Evolutionary conservation across 2,329 filamentous ascomycete genomes (phyloP), one percentile per base, ranked within the genome.

Genomic region (Fusarium kyushuense): DNA sequence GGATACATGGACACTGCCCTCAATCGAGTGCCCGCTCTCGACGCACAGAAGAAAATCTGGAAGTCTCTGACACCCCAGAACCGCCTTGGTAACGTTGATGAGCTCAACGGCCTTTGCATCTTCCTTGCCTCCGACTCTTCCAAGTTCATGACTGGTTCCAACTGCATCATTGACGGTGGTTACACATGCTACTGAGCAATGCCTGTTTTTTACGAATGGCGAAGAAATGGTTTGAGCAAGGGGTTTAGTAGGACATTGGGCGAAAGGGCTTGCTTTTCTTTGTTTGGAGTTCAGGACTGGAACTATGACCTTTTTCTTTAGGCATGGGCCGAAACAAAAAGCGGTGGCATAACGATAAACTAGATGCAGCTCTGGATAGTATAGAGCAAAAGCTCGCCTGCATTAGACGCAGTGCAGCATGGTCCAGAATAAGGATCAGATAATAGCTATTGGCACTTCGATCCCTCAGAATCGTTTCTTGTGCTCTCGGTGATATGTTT

Each of bases 1-100:
- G 92, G 92, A 30, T 95, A 95, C 83, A 94, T 95, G 89, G 91
- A 94, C 83, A 96, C 92, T 7, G 90, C 90, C 7, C 84, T 93
- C 66, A 94, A 93, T 86, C 89, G 90, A 63, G 90, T 92, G 10
- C 90, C 91, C 23, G 90, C 90, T 38, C 88, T 94, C 21, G 91
- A 94, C 68, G 90, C 90, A 47, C 90, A 93, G 84, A 93, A 93
- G 88, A 90, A 90, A 81, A 92, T 93, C 79, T 94, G 92, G 92
- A 88, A 87, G 73, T 87, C 86, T 36, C 77, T 92, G 65, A 94
- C 91, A 10, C 92, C 92, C 12, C 90, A 93, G 84, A 86, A 86
- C 77, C 87, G 91, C 43, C 85, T 94, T 17, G 92, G 91, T 55
- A 84, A 83, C 45, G 90, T 92, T 40, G 89, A 93, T 71, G 92